phyloP scores from a whole-genome alignment of 2,329 filamentous ascomycete species.

The Colletotrichum sp. region DNA sequence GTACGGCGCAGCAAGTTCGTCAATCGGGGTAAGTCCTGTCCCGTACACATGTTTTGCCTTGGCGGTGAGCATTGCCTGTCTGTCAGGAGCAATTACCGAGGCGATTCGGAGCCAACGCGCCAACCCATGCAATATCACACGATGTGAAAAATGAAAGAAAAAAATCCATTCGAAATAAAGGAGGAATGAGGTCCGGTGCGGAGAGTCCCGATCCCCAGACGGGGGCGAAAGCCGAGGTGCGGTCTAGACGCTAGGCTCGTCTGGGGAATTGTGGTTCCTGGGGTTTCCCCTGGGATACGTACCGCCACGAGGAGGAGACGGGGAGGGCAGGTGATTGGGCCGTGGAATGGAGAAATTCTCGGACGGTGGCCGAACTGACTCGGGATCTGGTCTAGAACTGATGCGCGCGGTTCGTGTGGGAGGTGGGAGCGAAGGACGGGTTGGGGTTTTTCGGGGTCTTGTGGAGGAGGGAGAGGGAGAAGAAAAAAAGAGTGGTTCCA shows the following conservation, averaged over 20 bases:
- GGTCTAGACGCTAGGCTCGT: conserved; percentile 1
- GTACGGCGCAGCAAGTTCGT: neutral
- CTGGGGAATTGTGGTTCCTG: conserved; percentile 14
- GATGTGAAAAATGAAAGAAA: neutral
- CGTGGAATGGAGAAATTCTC: conserved; percentile 9
- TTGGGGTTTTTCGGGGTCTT: neutral
- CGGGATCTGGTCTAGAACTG: conserved; percentile 9
- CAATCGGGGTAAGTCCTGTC: neutral
- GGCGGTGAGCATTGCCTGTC: neutral
- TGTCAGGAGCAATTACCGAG: neutral
- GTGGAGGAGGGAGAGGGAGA: neutral
- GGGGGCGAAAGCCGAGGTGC: conserved; percentile 16
- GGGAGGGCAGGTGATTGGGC: neutral
- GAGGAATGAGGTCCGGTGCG: neutral
- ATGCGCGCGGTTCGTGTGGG: neutral
- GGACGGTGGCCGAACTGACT: conserved; percentile 16
- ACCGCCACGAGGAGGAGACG: neutral
- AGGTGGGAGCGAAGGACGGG: neutral
- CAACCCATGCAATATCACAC: neutral
- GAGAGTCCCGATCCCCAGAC: conserved; percentile 16
- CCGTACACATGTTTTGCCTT: accelerated
- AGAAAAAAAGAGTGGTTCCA: neutral
- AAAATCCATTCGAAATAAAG: neutral
- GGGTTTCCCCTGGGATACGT: neutral
- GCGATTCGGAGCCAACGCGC: neutral